phyloP scores from a whole-genome alignment of 805 yeast genomes.

The Wickerhamiella parazyma region DNA sequence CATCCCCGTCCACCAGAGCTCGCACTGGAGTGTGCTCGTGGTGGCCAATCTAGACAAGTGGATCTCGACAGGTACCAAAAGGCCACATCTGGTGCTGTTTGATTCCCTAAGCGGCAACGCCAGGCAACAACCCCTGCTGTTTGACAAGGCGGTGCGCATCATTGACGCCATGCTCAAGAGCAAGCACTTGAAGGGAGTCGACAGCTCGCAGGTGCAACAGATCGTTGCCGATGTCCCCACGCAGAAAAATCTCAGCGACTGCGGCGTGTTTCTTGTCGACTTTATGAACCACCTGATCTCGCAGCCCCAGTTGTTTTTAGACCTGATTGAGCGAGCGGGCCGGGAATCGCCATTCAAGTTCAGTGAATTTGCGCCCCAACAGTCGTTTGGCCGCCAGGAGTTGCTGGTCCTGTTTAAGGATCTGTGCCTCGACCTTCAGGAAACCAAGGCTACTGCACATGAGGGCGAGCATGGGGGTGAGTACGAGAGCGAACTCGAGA shows the following conservation, averaged over 20 bases:
- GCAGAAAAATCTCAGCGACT: conserved; percentile 82
- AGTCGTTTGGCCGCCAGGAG: background rate
- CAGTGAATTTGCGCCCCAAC: background rate
- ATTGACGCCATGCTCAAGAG: conserved; percentile 7
- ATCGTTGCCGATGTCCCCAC: conserved; percentile 51
- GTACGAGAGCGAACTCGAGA: background rate
- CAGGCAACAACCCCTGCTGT: conserved; percentile 9
- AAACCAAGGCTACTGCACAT: background rate
- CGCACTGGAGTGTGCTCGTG: conserved; percentile 83
- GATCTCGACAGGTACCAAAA: conserved; percentile 10
- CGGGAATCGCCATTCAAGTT: background rate
- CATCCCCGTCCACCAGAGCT: conserved; percentile 66
- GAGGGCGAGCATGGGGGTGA: background rate
- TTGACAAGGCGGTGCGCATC: conserved; percentile 12
- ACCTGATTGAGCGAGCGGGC: background rate
- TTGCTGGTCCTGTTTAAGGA: background rate
- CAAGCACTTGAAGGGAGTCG: conserved; percentile 24
- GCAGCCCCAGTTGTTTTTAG: conserved; percentile 33
- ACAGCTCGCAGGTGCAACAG: conserved; percentile 44
- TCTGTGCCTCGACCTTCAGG: too few species aligned
- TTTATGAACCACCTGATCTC: conserved; percentile 48
- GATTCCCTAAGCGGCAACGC: conserved; percentile 44
- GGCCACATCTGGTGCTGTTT: conserved; percentile 39
- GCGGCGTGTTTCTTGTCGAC: conserved; percentile 84
- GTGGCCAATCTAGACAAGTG: conserved; percentile 25